Percentiles rank a stretch among this genome's conserved stretches.
Evolutionary conservation across 768 basidiomycete species (phyloP).

Genomic region (Amyloporia xantha): DNA sequence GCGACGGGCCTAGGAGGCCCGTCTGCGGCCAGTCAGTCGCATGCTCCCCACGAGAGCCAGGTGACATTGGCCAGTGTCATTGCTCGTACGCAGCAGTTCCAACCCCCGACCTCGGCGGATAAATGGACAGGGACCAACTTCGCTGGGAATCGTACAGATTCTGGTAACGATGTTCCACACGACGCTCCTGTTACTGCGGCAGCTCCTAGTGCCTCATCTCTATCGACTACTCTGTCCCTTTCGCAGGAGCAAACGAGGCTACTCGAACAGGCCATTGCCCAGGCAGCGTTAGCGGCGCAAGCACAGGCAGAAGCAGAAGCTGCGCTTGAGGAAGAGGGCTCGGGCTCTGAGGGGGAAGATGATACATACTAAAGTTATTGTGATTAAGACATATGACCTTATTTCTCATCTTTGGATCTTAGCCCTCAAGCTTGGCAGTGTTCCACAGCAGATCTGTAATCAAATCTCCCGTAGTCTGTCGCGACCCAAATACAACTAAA

Average conservation of each 20-base stretch:
- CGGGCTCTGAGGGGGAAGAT: slow-evolving; percentile 39
- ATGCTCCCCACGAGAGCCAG: slow-evolving; percentile 39
- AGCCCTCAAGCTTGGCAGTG: too few species aligned
- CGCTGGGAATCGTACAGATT: too few species aligned
- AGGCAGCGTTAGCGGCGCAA: slow-evolving; percentile 67
- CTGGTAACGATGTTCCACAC: slow-evolving; percentile 5
- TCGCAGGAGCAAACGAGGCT: slow-evolving; percentile 67
- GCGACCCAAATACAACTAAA: too few species aligned
- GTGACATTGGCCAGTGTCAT: slow-evolving; percentile 69
- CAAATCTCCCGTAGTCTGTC: too few species aligned
- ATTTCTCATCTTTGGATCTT: too few species aligned
- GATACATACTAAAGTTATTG: too few species aligned
- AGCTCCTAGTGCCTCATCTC: slow-evolving; percentile 1
- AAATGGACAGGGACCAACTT: not conserved
- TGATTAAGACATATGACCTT: too few species aligned
- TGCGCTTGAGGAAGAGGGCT: slow-evolving; percentile 58
- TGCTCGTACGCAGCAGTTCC: slow-evolving; percentile 58
- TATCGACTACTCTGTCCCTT: slow-evolving; percentile 46
- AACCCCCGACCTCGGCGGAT: slow-evolving; percentile 9
- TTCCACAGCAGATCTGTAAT: too few species aligned
- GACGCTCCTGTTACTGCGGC: slow-evolving; percentile 5
- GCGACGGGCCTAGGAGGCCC: slow-evolving; percentile 43
- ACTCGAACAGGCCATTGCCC: slow-evolving; percentile 68
- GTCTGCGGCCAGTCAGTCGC: slow-evolving; percentile 11
- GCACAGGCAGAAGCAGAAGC: slow-evolving; percentile 77